These are phyloP conservation scores for Dictyostelium intermedium DNA, from an alignment of 78 protist genomes.

Conservation along the genomic window DNA sequence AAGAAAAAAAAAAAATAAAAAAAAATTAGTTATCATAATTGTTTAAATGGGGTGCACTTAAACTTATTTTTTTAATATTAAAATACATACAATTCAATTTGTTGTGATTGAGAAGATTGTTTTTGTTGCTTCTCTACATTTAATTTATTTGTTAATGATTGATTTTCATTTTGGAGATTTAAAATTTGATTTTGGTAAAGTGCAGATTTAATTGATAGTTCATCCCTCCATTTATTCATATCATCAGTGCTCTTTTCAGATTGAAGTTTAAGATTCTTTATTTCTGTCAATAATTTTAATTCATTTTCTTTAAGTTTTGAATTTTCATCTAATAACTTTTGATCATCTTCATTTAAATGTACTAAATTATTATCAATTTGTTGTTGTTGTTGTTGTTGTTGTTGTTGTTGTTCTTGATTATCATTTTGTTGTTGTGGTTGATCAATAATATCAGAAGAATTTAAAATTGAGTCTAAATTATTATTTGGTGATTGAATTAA, in stretches of 20 bases:
- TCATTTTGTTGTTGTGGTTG: not conserved
- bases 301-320: slow-evolving; percentile 12
- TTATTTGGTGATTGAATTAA: not conserved
- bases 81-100: slow-evolving; percentile 20
- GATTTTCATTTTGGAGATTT: slow-evolving; percentile 37
- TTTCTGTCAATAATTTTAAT: slow-evolving; percentile 19
- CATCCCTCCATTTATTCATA: slow-evolving; percentile 11
- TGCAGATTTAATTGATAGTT: slow-evolving; percentile 15
- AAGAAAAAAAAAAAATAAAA: not conserved
- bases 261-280: not conserved
- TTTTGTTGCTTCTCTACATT: slow-evolving; percentile 26
- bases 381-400: not conserved
- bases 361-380: not conserved
- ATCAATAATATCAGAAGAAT: not conserved
- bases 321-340: not conserved
- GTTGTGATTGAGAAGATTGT: slow-evolving; percentile 34
- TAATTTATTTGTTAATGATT: slow-evolving; percentile 26
- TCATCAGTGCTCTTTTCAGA: slow-evolving; percentile 19
- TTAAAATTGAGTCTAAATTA: not conserved
- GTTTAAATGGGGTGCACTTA: no score
- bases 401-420: not conserved
- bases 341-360: not conserved
- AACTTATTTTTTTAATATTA: no score
- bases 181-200: slow-evolving; percentile 51
- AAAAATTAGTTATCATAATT: no score